Evolutionary conservation across 371 early-diverging fungal species (phyloP).

Genomic region (Chytridiales sp.): DNA sequence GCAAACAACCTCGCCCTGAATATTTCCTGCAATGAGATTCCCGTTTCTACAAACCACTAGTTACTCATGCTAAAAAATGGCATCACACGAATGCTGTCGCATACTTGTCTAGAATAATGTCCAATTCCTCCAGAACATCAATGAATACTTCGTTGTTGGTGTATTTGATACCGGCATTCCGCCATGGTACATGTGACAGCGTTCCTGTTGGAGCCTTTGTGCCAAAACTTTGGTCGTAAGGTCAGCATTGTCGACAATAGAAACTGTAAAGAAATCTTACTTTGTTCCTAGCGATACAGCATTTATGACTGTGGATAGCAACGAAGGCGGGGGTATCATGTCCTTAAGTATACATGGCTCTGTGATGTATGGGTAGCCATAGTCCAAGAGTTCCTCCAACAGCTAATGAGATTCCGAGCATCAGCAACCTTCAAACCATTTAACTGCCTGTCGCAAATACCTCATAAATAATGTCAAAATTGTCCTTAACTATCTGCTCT

Average conservation of each 20-base stretch:
- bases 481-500: constrained; percentile 81
- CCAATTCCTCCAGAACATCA: constrained; percentile 86
- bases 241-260: background rate
- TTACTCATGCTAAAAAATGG: background rate
- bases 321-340: constrained; percentile 83
- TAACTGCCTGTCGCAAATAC: constrained; percentile 33
- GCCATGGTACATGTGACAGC: constrained; percentile 82
- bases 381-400: constrained; percentile 91
- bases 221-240: constrained; percentile 14
- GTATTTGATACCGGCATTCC: constrained; percentile 84
- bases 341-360: constrained; percentile 83
- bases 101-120: constrained; percentile 76
- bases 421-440: background rate
- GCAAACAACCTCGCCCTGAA: constrained; percentile 75
- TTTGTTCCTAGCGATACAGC: constrained; percentile 64
- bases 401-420: constrained; percentile 46
- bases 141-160: constrained; percentile 90
- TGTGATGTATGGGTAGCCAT: constrained; percentile 84
- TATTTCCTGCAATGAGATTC: constrained; percentile 70
- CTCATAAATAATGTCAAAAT: constrained; percentile 91
- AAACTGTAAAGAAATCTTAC: constrained; percentile 18
- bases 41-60: constrained; percentile 55
- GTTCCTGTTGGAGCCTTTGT: constrained; percentile 42
- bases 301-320: constrained; percentile 79
- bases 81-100: constrained; percentile 13